phyloP scores from a whole-genome alignment of 306 rosid genomes.

The Fragaria ananassa region DNA sequence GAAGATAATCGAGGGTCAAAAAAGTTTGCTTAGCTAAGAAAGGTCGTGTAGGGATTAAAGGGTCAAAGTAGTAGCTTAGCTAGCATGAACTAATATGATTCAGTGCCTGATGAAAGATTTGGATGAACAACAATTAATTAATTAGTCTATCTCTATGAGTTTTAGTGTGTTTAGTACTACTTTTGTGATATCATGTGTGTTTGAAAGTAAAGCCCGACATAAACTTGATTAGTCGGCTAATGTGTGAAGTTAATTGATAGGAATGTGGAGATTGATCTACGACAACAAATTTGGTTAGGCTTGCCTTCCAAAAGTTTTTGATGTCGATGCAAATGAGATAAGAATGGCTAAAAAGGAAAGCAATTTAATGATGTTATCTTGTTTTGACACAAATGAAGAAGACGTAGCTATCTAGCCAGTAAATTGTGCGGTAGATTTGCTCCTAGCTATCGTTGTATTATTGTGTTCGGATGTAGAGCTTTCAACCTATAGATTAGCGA shows the following conservation, averaged over 20 bases:
- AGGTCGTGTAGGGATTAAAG: not conserved
- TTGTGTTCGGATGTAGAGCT: too few relatives aligned
- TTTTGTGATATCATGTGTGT: conserved; percentile 25
- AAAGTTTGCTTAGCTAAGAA: conserved; percentile 30
- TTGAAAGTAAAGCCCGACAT: conserved; percentile 30
- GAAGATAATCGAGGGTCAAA: conserved; percentile 26
- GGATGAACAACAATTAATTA: conserved; percentile 18
- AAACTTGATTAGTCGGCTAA: conserved; percentile 29
- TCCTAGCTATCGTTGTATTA: too few relatives aligned
- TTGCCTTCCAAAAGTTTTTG: conserved; percentile 36
- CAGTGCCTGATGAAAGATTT: conserved; percentile 13
- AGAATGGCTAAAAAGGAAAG: not conserved
- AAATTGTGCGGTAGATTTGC: not conserved
- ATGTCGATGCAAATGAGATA: conserved; percentile 28
- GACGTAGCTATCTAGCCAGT: not conserved
- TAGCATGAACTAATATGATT: conserved; percentile 22
- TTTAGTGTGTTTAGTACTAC: conserved; percentile 15
- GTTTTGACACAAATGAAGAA: not conserved
- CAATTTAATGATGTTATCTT: not conserved
- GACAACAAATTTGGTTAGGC: conserved; percentile 48
- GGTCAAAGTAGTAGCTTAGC: conserved; percentile 32
- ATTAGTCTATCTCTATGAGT: not conserved
- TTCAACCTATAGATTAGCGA: too few relatives aligned
- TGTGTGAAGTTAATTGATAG: conserved; percentile 25
- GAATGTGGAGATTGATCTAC: conserved; percentile 15